These are phyloP conservation scores for Erucastrum elatum DNA, from an alignment of 345 rosid species.

Conservation along the genomic window DNA sequence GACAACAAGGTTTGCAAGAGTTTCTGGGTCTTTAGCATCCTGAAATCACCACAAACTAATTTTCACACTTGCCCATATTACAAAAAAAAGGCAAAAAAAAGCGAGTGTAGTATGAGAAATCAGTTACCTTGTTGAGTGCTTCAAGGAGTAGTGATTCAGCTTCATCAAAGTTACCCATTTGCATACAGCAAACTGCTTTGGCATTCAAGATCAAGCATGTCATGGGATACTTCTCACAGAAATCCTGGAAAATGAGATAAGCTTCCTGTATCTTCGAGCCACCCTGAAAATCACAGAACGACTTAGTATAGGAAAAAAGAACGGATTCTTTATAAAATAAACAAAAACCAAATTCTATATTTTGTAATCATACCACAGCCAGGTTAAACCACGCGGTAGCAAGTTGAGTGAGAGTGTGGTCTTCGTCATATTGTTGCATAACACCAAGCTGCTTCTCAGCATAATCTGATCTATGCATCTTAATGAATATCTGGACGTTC, in stretches of 20 bases:
- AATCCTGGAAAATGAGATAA: slow-evolving; percentile 93
- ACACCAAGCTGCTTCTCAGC: slow-evolving; percentile 85
- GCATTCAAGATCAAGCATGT: slow-evolving; percentile 88
- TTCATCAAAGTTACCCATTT: slow-evolving; percentile 94
- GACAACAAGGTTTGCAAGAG: slow-evolving; percentile 83
- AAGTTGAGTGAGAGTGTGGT: slow-evolving; percentile 95
- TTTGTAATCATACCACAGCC: slow-evolving; percentile 65
- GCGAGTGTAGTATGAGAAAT: too few species aligned
- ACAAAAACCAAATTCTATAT: background rate
- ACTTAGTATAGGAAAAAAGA: background rate
- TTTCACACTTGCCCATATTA: background rate
- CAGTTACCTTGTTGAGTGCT: slow-evolving; percentile 86
- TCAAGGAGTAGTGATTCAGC: slow-evolving; percentile 92
- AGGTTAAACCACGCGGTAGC: slow-evolving; percentile 94
- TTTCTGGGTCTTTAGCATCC: slow-evolving; percentile 98
- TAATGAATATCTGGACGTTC: slow-evolving; percentile 91
- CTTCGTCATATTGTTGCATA: slow-evolving; percentile 96
- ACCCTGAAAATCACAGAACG: slow-evolving; percentile 51
- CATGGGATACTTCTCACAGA: slow-evolving; percentile 92
- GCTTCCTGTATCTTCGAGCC: slow-evolving; percentile 98
- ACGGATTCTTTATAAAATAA: background rate
- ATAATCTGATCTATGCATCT: slow-evolving; percentile 90
- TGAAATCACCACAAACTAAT: slow-evolving; percentile 36
- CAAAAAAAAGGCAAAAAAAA: too few species aligned
- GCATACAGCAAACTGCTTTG: slow-evolving; percentile 95